Base-by-base conservation (phyloP, 495 filamentous ascomycete genomes). In the Chlorociboria aeruginascens region DNA sequence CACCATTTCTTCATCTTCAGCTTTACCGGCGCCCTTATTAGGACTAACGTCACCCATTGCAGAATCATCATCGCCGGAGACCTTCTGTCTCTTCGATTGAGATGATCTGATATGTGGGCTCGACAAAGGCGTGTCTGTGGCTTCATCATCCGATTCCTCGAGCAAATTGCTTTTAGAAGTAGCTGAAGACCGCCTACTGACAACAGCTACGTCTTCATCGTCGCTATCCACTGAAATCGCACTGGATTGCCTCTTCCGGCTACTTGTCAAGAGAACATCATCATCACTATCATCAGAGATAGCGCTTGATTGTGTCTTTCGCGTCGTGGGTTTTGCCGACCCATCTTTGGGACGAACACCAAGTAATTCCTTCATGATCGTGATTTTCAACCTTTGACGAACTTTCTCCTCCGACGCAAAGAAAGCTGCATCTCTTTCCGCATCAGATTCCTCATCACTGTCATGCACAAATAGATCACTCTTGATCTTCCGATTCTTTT, bases 391-490 rank as follows among this genome's bases (percentile, higher is more conserved):
- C 32, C 49, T 42, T 54, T 65, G 57, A 40, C 61, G 48, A 6
- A 53, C 29, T 49, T 73, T 64, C 61, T 74, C 71, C 63, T 92
- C 85, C n/a, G 69, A 64, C 6, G 59, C 71, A 66, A 89, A 93
- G 61, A 92, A 94, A 35, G 73, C 73, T 45, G 61, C 62, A 57
- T 85, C 77, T 34, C 68, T 67, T 42, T 82, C 79, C 32, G 72
- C 74, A 45, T 83, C 82, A n/a, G 71, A 77, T 51, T 93, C 86
- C 46, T 92, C 87, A 51, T 87, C 85, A 60, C 80, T 85, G 32
- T 78, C 76, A 51, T 81, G 72, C 32, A 98, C 82, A 61, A 78
- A 93, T 34, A 90, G 63, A 14, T 78, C 77, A 59, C 83, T 89
- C 71, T 95, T 96, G 62, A 94, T 85, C 61, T 83, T 82, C 14